These are phyloP conservation scores for Onygenales sp. DNA, from an alignment of 2,329 filamentous ascomycete species.

Conservation along the genomic window DNA sequence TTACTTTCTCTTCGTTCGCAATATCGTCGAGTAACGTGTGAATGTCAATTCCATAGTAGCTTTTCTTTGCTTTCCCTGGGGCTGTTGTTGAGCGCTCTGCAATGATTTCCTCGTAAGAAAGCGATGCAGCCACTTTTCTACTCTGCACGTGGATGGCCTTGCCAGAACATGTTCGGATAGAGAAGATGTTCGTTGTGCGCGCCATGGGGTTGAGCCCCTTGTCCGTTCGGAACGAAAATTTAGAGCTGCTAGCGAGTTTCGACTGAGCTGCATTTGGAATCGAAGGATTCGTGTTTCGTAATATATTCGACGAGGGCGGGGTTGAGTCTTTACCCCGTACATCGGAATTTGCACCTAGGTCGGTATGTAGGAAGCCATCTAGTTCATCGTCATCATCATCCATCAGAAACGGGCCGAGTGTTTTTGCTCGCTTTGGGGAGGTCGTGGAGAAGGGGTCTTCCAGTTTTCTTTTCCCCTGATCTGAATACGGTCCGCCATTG, in stretches of 20 bases:
- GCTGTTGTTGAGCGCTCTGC: conserved; percentile 42
- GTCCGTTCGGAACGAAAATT: not conserved
- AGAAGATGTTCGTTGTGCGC: conserved; percentile 14
- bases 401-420: conserved; percentile 32
- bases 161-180: conserved; percentile 41
- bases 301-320: not conserved
- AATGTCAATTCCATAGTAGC: conserved; percentile 89
- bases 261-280: not conserved
- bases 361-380: conserved; percentile 6
- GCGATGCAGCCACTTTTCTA: conserved; percentile 24
- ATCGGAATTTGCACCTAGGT: not conserved
- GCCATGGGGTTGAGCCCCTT: conserved; percentile 4
- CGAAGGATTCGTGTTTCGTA: not conserved
- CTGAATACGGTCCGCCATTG: not conserved
- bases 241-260: not conserved
- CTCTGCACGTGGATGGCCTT: conserved; percentile 34
- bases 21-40: conserved; percentile 70
- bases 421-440: conserved; percentile 32
- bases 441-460: conserved; percentile 12
- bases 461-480: conserved; percentile 32
- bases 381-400: conserved; percentile 32
- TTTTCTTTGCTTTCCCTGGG: conserved; percentile 47
- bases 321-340: not conserved
- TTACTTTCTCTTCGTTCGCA: conserved; percentile 46
- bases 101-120: conserved; percentile 46